phyloP scores from a whole-genome alignment of 345 rosid species.

The Pistacia vera region DNA sequence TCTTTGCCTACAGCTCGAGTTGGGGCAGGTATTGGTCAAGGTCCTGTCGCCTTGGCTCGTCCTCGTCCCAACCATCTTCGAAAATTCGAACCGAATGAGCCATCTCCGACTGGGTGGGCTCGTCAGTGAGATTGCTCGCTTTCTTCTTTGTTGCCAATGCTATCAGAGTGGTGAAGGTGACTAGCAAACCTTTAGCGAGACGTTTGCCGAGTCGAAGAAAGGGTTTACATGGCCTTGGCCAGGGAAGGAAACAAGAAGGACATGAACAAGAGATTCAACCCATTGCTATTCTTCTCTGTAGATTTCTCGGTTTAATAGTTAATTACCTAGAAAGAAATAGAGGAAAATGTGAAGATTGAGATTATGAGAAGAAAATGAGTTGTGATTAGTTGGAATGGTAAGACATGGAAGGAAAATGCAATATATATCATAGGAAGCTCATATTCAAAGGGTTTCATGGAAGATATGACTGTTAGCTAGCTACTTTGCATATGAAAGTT shows the following conservation, averaged over 20 bases:
- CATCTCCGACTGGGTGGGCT: constrained; percentile 56
- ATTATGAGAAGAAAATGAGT: background rate
- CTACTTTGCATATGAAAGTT: background rate
- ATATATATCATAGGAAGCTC: background rate
- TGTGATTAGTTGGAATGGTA: background rate
- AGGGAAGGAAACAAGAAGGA: constrained; percentile 73
- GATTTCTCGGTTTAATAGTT: background rate
- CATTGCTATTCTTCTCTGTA: constrained; percentile 4
- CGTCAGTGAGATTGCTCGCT: constrained; percentile 43
- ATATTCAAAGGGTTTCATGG: background rate
- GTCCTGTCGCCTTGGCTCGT: constrained; percentile 45
- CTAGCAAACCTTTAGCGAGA: constrained; percentile 75
- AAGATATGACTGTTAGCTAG: background rate
- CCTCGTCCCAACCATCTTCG: constrained; percentile 59
- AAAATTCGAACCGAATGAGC: constrained; percentile 73
- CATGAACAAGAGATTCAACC: constrained; percentile 50
- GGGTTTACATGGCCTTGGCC: constrained; percentile 92
- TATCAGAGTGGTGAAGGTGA: constrained; percentile 60
- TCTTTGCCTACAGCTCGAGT: constrained; percentile 57
- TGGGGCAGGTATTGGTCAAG: constrained; percentile 42
- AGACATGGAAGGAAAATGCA: background rate
- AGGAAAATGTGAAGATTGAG: background rate
- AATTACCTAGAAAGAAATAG: background rate
- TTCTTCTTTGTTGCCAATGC: constrained; percentile 51
- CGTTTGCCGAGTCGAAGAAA: constrained; percentile 74